Conservation (phyloP, 257 asterid species). For the Mitragyna speciosa region DNA sequence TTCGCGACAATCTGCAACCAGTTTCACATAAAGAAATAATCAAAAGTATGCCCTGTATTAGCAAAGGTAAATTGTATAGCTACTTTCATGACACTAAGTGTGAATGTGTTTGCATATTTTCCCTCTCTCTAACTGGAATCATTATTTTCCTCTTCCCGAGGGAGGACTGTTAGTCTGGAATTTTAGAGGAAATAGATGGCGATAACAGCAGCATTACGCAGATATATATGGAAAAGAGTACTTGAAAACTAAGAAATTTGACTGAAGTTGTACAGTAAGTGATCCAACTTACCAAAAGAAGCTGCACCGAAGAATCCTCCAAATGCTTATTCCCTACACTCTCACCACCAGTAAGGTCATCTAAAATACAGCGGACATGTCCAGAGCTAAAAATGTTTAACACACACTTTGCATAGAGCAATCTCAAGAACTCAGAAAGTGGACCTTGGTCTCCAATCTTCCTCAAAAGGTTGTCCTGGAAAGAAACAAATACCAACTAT, state of each 20-base stretch:
- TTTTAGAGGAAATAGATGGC: not conserved
- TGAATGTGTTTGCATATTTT: not conserved
- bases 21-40: not conserved
- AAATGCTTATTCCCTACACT: constrained; percentile 42
- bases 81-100: not conserved
- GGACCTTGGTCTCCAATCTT: constrained; percentile 47
- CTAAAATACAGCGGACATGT: constrained; percentile 55
- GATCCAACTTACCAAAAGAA: constrained; percentile 69
- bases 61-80: not conserved
- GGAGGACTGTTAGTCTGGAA: too few relatives aligned
- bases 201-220: not conserved
- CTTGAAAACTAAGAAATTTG: not conserved
- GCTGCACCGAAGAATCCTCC: constrained; percentile 51
- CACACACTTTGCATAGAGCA: constrained; percentile 57
- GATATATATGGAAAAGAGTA: too few relatives aligned
- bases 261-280: not conserved
- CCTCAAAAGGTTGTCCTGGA: constrained; percentile 58
- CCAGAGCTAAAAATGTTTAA: constrained; percentile 62
- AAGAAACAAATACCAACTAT: constrained; percentile 8
- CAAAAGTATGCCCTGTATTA: not conserved
- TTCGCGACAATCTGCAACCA: not conserved
- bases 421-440: constrained; percentile 54
- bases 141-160: not conserved
- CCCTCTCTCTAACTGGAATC: not conserved
- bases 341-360: constrained; percentile 44